A percentile compares a stretch with the other conserved stretches of the same genome.
phyloP scores from a whole-genome alignment of 345 rosid species.

The Abelmoschus esculentus region DNA sequence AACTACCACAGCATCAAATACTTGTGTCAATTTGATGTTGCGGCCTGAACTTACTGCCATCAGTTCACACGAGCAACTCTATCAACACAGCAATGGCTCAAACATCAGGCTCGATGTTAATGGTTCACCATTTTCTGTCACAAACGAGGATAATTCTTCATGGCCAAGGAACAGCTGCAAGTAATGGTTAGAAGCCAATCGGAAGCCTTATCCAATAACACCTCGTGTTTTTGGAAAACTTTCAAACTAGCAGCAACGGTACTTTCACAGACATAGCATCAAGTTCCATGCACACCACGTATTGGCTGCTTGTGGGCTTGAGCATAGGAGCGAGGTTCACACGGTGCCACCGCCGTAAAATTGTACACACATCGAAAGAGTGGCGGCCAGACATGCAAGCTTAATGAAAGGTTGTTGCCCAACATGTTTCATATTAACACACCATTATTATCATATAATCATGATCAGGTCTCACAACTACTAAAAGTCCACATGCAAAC shows the following conservation, averaged over 20 bases:
- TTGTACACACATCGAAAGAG: slow-evolving; percentile 50
- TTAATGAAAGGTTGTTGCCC: slow-evolving; percentile 72
- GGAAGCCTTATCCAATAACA: slow-evolving; percentile 45
- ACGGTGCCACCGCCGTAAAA: slow-evolving; percentile 39
- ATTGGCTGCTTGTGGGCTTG: slow-evolving; percentile 81
- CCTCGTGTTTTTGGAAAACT: slow-evolving; percentile 3
- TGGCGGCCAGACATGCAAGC: slow-evolving; percentile 44
- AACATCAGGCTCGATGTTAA: slow-evolving; percentile 29
- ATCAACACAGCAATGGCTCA: slow-evolving; percentile 35
- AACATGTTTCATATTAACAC: slow-evolving; percentile 38
- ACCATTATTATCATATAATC: not conserved
- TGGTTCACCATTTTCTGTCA: slow-evolving; percentile 21
- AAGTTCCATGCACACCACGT: slow-evolving; percentile 68
- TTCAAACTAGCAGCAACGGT: slow-evolving; percentile 37
- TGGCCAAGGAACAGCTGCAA: slow-evolving; percentile 59
- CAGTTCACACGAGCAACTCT: slow-evolving; percentile 31
- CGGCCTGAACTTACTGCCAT: slow-evolving; percentile 41
- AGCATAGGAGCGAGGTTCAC: slow-evolving; percentile 58
- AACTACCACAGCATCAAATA: slow-evolving; percentile 20
- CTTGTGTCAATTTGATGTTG: slow-evolving; percentile 34
- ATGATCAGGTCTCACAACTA: not conserved
- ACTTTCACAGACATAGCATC: slow-evolving; percentile 56
- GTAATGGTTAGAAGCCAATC: slow-evolving; percentile 62
- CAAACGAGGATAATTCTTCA: slow-evolving; percentile 34
- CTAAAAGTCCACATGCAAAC: not conserved